Base-by-base conservation (phyloP, 1,284 basidiomycete species). In the Marasmius oreades region DNA sequence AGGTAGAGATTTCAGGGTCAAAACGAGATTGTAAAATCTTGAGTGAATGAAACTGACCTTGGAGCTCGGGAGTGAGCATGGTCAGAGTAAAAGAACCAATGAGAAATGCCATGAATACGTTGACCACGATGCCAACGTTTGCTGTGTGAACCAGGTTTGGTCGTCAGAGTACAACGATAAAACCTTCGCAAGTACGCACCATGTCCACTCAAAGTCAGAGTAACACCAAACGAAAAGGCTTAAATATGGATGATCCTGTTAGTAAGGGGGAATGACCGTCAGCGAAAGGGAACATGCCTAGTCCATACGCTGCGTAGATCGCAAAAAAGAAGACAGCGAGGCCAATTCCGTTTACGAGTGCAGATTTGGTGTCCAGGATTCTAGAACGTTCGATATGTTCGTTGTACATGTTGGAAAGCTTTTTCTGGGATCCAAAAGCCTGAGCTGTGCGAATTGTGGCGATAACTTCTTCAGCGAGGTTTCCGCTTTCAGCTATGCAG, bases 381-480 rank as follows among this genome's bases (percentile, higher is more conserved):
- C 78, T 74, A 2, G 91, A 82, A 58, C 78, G 67, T n/a, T 73
- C 68, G 61, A 95, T 82, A 59, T 84, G 78, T 1, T 61, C 61
- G 65, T 95, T 83, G 69, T 98, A 99, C 44, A 93, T 72, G 2
- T 67, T 63, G 5, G 84, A 69, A 33, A 98, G 79, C n/a, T 80
- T 77, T 8, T 68, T 72, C 71, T 94, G 91, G 0, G 88, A 90
- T 51, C 93, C 93, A 64, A 99, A 99, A 0, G 96, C 95, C 61
- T 98, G 93, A 1, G 93, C 88, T 2, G 91, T 95, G n/a, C 94
- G 88, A 43, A 96, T 73, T 18, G 90, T 92, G 1, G 91, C 89
- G 56, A 99, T 91, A 63, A 93, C 92, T 70, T 99, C 97, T 72
- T 99, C 97, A 0, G 96, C 95, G 16, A 98, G 71, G 2, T 82